phyloP scores from a whole-genome alignment of 2,329 filamentous ascomycete species.

The Ceratocystis huliohia region DNA sequence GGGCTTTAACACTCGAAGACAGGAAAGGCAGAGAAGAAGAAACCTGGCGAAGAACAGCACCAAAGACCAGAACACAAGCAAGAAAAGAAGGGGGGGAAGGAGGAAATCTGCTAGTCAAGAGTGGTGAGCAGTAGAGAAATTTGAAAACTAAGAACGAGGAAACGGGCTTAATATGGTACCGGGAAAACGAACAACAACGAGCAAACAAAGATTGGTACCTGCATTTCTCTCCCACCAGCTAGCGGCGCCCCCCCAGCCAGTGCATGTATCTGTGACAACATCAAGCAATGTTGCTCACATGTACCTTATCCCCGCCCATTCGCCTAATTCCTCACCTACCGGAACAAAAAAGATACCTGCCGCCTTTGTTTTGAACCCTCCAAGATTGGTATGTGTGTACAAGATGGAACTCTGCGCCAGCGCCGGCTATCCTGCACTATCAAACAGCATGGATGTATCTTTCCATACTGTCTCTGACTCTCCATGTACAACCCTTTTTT shows the following conservation, averaged over 20 bases:
- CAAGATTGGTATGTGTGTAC: constrained; percentile 1
- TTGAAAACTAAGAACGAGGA: not conserved
- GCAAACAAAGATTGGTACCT: not conserved
- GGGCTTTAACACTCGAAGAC: too few relatives aligned
- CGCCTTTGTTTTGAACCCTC: not conserved
- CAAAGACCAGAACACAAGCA: not conserved
- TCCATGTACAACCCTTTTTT: not conserved
- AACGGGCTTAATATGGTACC: not conserved
- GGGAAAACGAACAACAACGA: not conserved
- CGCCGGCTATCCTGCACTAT: not conserved
- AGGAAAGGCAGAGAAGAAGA: not conserved
- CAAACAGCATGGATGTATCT: not conserved
- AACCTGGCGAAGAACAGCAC: not conserved
- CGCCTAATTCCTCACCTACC: not conserved
- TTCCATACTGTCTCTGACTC: not conserved
- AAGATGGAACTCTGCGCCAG: not conserved
- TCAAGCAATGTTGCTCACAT: not conserved
- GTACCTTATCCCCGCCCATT: not conserved
- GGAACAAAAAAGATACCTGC: not conserved
- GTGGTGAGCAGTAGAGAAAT: not conserved
- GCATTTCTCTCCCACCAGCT: not conserved
- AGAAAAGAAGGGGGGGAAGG: not conserved
- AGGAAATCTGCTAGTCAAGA: not conserved
- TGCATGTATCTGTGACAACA: not conserved
- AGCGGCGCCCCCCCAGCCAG: too few relatives aligned